Evolutionary conservation across 257 asterid species (phyloP), one percentile per base, ranked within the genome.

Genomic region (Echium plantagineum): DNA sequence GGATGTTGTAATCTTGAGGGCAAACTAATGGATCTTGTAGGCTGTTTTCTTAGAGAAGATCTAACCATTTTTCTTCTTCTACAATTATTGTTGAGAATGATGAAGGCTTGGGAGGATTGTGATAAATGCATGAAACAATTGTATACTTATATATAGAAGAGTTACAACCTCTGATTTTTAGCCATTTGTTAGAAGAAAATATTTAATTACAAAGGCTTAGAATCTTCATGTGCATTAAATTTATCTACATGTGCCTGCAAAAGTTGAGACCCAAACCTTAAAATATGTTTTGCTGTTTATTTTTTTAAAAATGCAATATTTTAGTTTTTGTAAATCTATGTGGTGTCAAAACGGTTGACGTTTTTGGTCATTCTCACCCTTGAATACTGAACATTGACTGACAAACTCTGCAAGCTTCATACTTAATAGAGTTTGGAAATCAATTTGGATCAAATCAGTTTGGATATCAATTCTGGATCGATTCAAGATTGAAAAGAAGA

Each of bases 11-110:
- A 70, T 56, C 96, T 83, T 64, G 98, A 72, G 55, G 96, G 96
- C 38, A 90, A 74, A 61, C 96, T 87, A 20, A 85, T 85, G 55
- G 95, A 90, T 66, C 96, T 87, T 5, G 55, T 63, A 62, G 75
- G 82, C 20, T 24, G 67, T 66, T 78, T 85, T 20, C 51, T 52
- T 61, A 28, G 48, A 57, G 58, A 78, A 55, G 78, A 67, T 21
- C 38, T 52, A 63, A 79, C 83, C 96, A 87, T 86, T 52, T 52
- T 20, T 5, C 21, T 55, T 55, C 19, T 5, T 1, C 35, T 24
- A 26, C 32, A 47, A 57, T 1, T 51, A 48, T 19, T 5, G 2
- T 22, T 49, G 22, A 63, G 55, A 38, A 12, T 51, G 57, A 31
- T 58, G 63, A 35, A 46, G 35, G 53, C 52, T 68, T 71, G 73